Evolutionary conservation across 2,329 filamentous ascomycete species (phyloP).

Genomic region (Hymenoscyphus infarciens): DNA sequence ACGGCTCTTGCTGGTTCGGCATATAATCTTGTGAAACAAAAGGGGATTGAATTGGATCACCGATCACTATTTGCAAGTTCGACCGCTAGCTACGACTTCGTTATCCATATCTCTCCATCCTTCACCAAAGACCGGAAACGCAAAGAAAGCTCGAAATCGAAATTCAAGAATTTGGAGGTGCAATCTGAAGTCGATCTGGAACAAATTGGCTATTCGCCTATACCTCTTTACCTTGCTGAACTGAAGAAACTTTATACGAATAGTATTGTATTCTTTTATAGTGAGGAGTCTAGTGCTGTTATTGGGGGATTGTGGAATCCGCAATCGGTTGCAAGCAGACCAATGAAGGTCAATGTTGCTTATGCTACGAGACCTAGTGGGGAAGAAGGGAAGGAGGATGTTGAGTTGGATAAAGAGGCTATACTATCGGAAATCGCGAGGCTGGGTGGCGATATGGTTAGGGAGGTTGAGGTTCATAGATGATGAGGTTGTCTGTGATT

Average conservation of each 20-base stretch:
- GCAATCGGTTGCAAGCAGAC: constrained; percentile 39
- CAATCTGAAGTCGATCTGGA: constrained; percentile 43
- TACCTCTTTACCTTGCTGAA: constrained; percentile 62
- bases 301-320: constrained; percentile 67
- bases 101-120: constrained; percentile 59
- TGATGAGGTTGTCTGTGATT: background rate
- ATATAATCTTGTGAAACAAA: constrained; percentile 54
- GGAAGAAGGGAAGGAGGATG: constrained; percentile 37
- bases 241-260: constrained; percentile 64
- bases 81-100: constrained; percentile 76
- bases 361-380: constrained; percentile 55
- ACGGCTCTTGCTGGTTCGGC: constrained; percentile 77
- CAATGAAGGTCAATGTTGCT: constrained; percentile 67
- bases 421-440: constrained; percentile 71
- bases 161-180: constrained; percentile 78
- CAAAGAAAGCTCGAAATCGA: constrained; percentile 40
- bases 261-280: constrained; percentile 76
- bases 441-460: constrained; percentile 64
- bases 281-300: constrained; percentile 52
- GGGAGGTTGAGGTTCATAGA: constrained; percentile 52
- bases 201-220: constrained; percentile 56
- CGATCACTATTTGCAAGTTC: constrained; percentile 68
- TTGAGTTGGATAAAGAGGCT: constrained; percentile 63
- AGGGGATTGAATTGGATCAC: constrained; percentile 51
- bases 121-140: constrained; percentile 36